Percentiles rank a stretch among this genome's conserved stretches.
Evolutionary conservation across 2,329 filamentous ascomycete genomes (phyloP).

Genomic region (Elsinoe perseae): DNA sequence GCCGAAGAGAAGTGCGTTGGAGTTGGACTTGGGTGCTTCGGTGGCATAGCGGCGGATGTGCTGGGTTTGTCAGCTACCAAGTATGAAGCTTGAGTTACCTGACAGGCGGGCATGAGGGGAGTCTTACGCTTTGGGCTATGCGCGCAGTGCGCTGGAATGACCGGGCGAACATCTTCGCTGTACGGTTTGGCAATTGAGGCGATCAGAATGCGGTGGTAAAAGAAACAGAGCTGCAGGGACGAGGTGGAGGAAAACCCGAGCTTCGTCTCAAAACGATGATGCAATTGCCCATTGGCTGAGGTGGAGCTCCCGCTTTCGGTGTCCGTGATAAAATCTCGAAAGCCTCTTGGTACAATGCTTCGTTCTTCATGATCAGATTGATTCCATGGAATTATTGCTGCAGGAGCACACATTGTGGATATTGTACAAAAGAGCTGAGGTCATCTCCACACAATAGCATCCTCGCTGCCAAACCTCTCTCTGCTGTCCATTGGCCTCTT

Average conservation of each 20-base stretch:
- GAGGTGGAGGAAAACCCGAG: constrained; percentile 7
- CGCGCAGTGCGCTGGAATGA: constrained; percentile 36
- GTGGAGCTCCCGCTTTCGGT: not conserved
- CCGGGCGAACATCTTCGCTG: constrained; percentile 36
- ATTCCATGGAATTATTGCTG: no score
- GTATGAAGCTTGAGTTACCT: constrained; percentile 17
- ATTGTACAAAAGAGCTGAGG: not conserved
- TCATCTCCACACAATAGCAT: constrained; percentile 2
- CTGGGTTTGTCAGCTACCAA: constrained; percentile 33
- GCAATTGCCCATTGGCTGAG: constrained; percentile 6
- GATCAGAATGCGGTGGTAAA: not conserved
- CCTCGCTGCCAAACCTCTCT: constrained; percentile 8
- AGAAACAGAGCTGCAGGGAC: constrained; percentile 2
- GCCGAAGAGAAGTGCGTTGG: constrained; percentile 53
- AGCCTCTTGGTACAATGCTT: not conserved
- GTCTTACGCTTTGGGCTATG: constrained; percentile 29
- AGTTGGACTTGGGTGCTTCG: constrained; percentile 47
- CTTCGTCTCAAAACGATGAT: constrained; percentile 3
- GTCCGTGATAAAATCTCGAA: not conserved
- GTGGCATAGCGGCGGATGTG: constrained; percentile 68
- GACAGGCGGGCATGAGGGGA: constrained; percentile 18
- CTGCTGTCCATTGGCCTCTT: not conserved
- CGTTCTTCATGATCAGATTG: no score
- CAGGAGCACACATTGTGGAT: no score
- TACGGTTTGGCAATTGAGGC: not conserved